Conservation (phyloP, 2,329 filamentous ascomycete genomes). For the Chrysoporthe puriensis region DNA sequence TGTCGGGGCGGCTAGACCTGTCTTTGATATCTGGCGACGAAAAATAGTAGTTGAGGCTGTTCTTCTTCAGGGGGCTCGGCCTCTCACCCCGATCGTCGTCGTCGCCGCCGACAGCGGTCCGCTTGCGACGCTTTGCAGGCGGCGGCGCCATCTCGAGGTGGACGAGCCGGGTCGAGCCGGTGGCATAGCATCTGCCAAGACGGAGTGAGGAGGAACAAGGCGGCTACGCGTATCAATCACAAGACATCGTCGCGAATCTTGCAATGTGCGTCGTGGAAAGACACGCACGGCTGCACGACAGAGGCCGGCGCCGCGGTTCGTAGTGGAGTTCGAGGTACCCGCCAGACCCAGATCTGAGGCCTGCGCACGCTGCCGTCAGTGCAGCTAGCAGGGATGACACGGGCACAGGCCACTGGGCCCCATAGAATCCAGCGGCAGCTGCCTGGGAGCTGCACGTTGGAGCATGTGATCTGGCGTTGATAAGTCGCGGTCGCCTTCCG, state of each 20-base stretch:
- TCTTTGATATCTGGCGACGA: slow-evolving; percentile 53
- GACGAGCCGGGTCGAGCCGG: slow-evolving; percentile 36
- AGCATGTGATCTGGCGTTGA: slow-evolving; percentile 19
- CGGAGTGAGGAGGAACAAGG: background rate
- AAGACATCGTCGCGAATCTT: background rate
- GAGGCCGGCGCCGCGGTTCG: slow-evolving; percentile 2
- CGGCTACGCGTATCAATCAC: background rate
- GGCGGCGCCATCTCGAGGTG: slow-evolving; percentile 56
- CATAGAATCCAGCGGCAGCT: background rate
- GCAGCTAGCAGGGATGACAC: slow-evolving; percentile 9
- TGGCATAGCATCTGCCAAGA: slow-evolving; percentile 25
- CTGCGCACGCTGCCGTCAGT: background rate
- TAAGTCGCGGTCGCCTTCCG: slow-evolving; percentile 4
- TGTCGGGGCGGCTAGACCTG: slow-evolving; percentile 32
- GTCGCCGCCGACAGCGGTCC: slow-evolving; percentile 55
- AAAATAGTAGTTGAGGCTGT: slow-evolving; percentile 58
- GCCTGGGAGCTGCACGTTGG: background rate
- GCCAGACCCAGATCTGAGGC: no score
- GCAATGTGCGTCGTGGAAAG: background rate
- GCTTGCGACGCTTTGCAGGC: slow-evolving; percentile 62
- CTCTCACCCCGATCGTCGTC: slow-evolving; percentile 53
- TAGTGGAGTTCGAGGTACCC: slow-evolving; percentile 1
- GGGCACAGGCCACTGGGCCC: slow-evolving; percentile 4
- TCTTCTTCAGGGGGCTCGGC: slow-evolving; percentile 35
- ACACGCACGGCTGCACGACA: background rate